Conservation (phyloP, 495 filamentous ascomycete genomes). For the Penicillium lividum region DNA sequence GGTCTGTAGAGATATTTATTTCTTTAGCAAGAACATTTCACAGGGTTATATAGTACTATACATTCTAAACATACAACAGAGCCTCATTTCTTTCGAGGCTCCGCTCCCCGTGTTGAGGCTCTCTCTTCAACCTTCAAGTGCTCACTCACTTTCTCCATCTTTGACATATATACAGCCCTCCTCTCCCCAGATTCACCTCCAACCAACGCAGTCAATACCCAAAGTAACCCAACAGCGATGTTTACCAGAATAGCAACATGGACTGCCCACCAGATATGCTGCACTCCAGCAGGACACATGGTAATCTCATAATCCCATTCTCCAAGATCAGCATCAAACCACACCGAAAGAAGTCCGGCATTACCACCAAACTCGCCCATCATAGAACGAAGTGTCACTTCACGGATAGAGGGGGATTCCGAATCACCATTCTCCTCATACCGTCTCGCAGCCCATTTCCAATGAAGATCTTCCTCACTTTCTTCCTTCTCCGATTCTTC, state of each 20-base stretch:
- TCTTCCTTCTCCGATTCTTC: slow-evolving; percentile 8
- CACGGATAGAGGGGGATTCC: slow-evolving; percentile 57
- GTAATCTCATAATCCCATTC: slow-evolving; percentile 82
- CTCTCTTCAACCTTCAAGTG: neutral
- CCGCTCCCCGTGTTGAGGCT: no score
- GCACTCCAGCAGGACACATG: slow-evolving; percentile 74
- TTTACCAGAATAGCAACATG: slow-evolving; percentile 70
- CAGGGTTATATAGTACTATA: neutral
- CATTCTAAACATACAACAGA: neutral
- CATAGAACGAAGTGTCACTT: slow-evolving; percentile 96
- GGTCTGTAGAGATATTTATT: no score
- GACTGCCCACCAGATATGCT: slow-evolving; percentile 93
- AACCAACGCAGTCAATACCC: slow-evolving; percentile 6
- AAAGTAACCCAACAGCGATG: slow-evolving; percentile 22
- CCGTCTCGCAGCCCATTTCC: slow-evolving; percentile 39
- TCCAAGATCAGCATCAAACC: slow-evolving; percentile 70
- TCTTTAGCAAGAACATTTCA: neutral
- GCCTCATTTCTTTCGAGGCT: neutral
- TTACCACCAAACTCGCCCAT: slow-evolving; percentile 94
- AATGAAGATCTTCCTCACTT: slow-evolving; percentile 20
- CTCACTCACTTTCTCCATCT: neutral
- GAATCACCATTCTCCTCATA: slow-evolving; percentile 14
- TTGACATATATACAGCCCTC: neutral
- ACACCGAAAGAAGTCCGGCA: slow-evolving; percentile 80
- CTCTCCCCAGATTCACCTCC: neutral